Conservation (phyloP, 495 filamentous ascomycete species). For the Sabuloglossum arenarium region DNA sequence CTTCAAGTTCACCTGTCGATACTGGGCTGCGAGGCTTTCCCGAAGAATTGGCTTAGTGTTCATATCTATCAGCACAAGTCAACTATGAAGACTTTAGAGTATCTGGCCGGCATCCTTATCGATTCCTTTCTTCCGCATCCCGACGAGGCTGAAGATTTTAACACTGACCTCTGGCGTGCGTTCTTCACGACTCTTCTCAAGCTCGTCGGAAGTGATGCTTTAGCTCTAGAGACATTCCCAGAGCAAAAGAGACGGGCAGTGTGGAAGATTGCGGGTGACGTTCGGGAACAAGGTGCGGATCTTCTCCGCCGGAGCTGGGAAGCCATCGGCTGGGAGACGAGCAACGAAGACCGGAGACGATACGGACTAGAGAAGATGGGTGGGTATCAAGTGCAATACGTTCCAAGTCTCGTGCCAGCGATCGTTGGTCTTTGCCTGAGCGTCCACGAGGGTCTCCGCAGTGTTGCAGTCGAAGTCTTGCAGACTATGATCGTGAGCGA, state of each 20-base stretch:
- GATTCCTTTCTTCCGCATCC: slow-evolving; percentile 64
- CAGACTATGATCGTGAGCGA: slow-evolving; percentile 97
- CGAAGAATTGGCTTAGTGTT: slow-evolving; percentile 71
- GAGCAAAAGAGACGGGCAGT: slow-evolving; percentile 91
- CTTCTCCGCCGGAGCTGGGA: slow-evolving; percentile 76
- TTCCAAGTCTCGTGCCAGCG: slow-evolving; percentile 72
- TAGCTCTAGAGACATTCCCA: slow-evolving; percentile 89
- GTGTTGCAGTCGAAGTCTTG: slow-evolving; percentile 78
- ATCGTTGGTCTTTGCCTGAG: slow-evolving; percentile 90
- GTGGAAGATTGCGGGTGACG: slow-evolving; percentile 97
- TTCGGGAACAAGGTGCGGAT: slow-evolving; percentile 76
- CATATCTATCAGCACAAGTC: slow-evolving; percentile 92
- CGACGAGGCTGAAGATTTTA: slow-evolving; percentile 82
- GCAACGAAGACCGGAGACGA: slow-evolving; percentile 43
- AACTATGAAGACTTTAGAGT: slow-evolving; percentile 72
- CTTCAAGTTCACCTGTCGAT: slow-evolving; percentile 78
- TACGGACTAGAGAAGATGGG: slow-evolving; percentile 74
- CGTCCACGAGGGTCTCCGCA: slow-evolving; percentile 76
- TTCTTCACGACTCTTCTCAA: slow-evolving; percentile 82
- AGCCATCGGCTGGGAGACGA: slow-evolving; percentile 91
- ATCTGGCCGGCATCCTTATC: slow-evolving; percentile 53
- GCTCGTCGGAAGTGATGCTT: slow-evolving; percentile 66
- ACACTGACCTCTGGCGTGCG: slow-evolving; percentile 80
- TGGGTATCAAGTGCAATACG: slow-evolving; percentile 96
- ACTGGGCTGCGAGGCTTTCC: slow-evolving; percentile 75